These are phyloP conservation scores for Pseudozyma pruni DNA, from an alignment of 1,284 basidiomycete species.

Conservation along the genomic window DNA sequence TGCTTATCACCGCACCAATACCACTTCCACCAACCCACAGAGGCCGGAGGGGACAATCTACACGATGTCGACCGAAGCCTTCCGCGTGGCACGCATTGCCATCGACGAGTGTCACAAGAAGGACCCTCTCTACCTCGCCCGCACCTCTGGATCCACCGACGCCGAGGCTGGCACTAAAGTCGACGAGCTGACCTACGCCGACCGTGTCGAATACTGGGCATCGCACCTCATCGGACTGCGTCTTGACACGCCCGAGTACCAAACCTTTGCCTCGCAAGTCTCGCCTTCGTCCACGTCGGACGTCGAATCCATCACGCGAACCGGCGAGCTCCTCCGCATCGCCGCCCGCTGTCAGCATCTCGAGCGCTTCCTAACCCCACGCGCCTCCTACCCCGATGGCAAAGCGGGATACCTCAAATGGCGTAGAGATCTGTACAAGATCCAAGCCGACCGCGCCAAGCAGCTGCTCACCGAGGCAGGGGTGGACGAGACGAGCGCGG, in stretches of 20 bases:
- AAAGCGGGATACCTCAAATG: slow-evolving; percentile 66
- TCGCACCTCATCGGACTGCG: slow-evolving; percentile 29
- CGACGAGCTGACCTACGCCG: slow-evolving; percentile 63
- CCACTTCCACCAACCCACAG: slow-evolving; percentile 1
- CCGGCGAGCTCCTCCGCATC: slow-evolving; percentile 49
- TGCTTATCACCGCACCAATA: neutral
- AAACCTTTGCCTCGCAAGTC: slow-evolving; percentile 18
- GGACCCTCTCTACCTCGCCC: slow-evolving; percentile 45
- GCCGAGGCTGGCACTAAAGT: too few relatives aligned
- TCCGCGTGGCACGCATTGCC: slow-evolving; percentile 35
- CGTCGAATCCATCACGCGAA: slow-evolving; percentile 15
- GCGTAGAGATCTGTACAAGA: slow-evolving; percentile 58
- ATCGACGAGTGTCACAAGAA: slow-evolving; percentile 50
- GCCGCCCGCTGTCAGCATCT: slow-evolving; percentile 65
- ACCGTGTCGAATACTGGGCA: slow-evolving; percentile 52
- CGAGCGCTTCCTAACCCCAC: slow-evolving; percentile 60
- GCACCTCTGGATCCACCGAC: slow-evolving; percentile 6
- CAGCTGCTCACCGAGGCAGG: slow-evolving; percentile 48
- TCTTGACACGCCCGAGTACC: slow-evolving; percentile 33
- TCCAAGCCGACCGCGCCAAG: slow-evolving; percentile 57
- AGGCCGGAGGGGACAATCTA: too few relatives aligned
- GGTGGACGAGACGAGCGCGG: slow-evolving; percentile 34
- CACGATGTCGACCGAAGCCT: slow-evolving; percentile 31
- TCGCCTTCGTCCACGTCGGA: slow-evolving; percentile 28
- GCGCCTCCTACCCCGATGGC: slow-evolving; percentile 60